Percentiles rank a stretch among this genome's conserved stretches.
Conservation (phyloP, 805 yeast species). For the Ogataea nakhonphanomensis region DNA sequence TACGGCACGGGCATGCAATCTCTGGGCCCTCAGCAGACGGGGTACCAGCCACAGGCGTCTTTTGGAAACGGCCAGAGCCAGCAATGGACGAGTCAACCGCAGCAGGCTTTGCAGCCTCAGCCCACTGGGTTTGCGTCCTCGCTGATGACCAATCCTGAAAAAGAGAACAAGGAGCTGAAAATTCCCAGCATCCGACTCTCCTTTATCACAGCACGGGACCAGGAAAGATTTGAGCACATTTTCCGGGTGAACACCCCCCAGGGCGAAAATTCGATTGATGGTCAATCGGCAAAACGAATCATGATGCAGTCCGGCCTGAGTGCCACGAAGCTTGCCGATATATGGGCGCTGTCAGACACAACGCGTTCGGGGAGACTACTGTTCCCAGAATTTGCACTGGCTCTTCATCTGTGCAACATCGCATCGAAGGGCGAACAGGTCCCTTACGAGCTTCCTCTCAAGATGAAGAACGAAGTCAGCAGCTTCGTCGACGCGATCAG, state of each 20-base stretch:
- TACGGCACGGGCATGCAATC: constrained; percentile 5
- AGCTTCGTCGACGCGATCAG: constrained; percentile 88
- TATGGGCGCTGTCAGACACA: constrained; percentile 91
- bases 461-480: constrained; percentile 76
- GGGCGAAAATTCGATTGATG: constrained; percentile 66
- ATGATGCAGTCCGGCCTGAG: constrained; percentile 74
- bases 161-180: constrained; percentile 54
- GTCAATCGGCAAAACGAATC: constrained; percentile 74
- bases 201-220: constrained; percentile 82
- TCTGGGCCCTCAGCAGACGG: constrained; percentile 39
- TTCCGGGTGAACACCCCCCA: constrained; percentile 74
- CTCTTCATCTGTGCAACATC: constrained; percentile 80
- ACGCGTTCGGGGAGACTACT: constrained; percentile 78
- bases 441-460: constrained; percentile 69
- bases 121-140: constrained; percentile 46
- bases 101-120: constrained; percentile 35
- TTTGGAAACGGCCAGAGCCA: constrained; percentile 35
- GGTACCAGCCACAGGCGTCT: constrained; percentile 36
- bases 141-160: constrained; percentile 16
- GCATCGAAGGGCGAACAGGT: constrained; percentile 74
- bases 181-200: constrained; percentile 77
- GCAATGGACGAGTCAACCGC: constrained; percentile 41
- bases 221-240: constrained; percentile 78
- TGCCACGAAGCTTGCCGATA: constrained; percentile 72
- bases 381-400: constrained; percentile 92